phyloP scores from a whole-genome alignment of 108 stramenopile species.

The Pseudonitzschia multistriata region DNA sequence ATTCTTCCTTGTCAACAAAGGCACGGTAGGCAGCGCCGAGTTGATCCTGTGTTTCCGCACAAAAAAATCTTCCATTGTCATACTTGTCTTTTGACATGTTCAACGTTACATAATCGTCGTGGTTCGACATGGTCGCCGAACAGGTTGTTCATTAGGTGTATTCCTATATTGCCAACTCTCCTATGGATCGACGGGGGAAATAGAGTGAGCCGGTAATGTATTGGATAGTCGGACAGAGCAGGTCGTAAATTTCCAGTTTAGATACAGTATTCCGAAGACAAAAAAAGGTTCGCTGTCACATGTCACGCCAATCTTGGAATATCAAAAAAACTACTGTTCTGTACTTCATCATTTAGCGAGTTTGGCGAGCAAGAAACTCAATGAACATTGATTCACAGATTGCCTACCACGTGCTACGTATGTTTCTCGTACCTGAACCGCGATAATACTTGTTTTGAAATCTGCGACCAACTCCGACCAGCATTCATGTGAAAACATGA shows the following conservation, averaged over 20 bases:
- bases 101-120: constrained; percentile 15
- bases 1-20: neutral
- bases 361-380: neutral
- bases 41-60: neutral
- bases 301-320: neutral
- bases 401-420: neutral
- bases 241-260: too few species aligned
- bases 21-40: neutral
- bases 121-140: neutral
- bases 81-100: constrained; percentile 2
- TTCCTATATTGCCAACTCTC: too few species aligned
- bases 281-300: too few species aligned
- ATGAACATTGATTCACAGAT: neutral
- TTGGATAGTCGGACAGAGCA: too few species aligned
- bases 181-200: neutral
- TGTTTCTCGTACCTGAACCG: neutral
- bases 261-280: too few species aligned
- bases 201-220: neutral
- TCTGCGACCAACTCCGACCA: too few species aligned
- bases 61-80: neutral
- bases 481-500: too few species aligned
- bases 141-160: too few species aligned
- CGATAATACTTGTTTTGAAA: too few species aligned
- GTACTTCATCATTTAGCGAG: neutral
- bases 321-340: neutral